Evolutionary conservation across 1,284 basidiomycete species (phyloP), one percentile per base, ranked within the genome.

Genomic region (Microstroma glucosiphilum): DNA sequence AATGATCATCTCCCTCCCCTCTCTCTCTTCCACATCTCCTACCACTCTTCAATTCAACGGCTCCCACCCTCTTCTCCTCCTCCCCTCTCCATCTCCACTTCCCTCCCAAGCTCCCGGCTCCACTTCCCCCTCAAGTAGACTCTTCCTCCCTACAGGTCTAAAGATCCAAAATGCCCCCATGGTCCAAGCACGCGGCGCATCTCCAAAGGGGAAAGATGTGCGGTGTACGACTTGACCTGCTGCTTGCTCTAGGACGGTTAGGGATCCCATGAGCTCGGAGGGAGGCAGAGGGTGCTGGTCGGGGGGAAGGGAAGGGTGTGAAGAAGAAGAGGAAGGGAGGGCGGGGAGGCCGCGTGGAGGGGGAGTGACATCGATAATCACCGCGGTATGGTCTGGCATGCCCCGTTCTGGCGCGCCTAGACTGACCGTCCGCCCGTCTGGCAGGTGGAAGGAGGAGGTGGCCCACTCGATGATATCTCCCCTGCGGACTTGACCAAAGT

Each of bases 401-500:
- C n/a, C 46, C 46, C 23, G 4, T 7, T n/a, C 46, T 3, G 17
- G 46, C 6, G 17, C 23, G 46, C 46, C 46, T 3, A n/a, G 23
- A 12, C 23, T 48, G 3, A 48, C 46, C 11, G 46, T 48, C 4
- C 51, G 57, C 21, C 17, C 60, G 43, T 30, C 37, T 4, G 11
- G 58, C 59, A 48, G 46, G 46, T 48, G 46, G 23, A 23, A 48
- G 11, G 46, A n/a, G 23, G 17, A 48, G 17, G 11, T 46, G 40
- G 37, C 25, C 57, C 56, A 62, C 53, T 62, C 58, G 17, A 62
- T n/a, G 11, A 62, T 60, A 42, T 62, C 60, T 19, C 60, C 60
- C n/a, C 60, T 15, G 12, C 58, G 54, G 1, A 61, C 42, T 9
- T 56, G 40, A 3, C 60, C 60, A 6, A 42, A 26, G 30, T 62